These are phyloP conservation scores for Serendipita vermifera DNA, from an alignment of 768 basidiomycete species.

Conservation along the genomic window DNA sequence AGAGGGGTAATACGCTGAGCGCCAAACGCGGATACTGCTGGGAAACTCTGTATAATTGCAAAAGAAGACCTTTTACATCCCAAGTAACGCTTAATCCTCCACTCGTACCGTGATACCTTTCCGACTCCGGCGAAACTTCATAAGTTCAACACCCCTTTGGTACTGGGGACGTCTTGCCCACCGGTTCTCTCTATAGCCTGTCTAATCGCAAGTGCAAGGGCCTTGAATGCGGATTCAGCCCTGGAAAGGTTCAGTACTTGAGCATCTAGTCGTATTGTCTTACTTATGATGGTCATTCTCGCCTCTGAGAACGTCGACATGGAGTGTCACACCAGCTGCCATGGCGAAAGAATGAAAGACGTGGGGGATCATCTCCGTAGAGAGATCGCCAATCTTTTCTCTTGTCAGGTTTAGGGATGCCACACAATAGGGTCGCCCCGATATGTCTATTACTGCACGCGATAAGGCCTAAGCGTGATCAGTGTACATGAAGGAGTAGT, in stretches of 20 bases:
- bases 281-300: conserved; percentile 98
- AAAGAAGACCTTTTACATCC: too few species aligned
- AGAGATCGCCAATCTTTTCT: conserved; percentile 89
- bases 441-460: conserved; percentile 94
- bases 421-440: conserved; percentile 91
- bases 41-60: too few species aligned
- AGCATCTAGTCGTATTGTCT: conserved; percentile 17
- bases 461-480: conserved; percentile 59
- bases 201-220: conserved; percentile 84
- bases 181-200: conserved; percentile 90
- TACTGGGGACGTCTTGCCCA: conserved; percentile 83
- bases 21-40: too few species aligned
- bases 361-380: conserved; percentile 97
- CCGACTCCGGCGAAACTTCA: too few species aligned
- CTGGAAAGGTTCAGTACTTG: conserved; percentile 30
- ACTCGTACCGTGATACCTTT: too few species aligned
- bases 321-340: conserved; percentile 84
- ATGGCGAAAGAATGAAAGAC: conserved; percentile 97
- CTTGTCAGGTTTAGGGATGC: conserved; percentile 77
- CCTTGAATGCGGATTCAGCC: conserved; percentile 97
- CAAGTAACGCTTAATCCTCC: too few species aligned
- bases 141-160: conserved; percentile 96
- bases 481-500: conserved; percentile 8
- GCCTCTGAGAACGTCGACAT: conserved; percentile 87
- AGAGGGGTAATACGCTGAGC: too few species aligned